These are phyloP conservation scores for Plasmodium gonderi DNA, from an alignment of 169 alveolate species.

Conservation along the genomic window DNA sequence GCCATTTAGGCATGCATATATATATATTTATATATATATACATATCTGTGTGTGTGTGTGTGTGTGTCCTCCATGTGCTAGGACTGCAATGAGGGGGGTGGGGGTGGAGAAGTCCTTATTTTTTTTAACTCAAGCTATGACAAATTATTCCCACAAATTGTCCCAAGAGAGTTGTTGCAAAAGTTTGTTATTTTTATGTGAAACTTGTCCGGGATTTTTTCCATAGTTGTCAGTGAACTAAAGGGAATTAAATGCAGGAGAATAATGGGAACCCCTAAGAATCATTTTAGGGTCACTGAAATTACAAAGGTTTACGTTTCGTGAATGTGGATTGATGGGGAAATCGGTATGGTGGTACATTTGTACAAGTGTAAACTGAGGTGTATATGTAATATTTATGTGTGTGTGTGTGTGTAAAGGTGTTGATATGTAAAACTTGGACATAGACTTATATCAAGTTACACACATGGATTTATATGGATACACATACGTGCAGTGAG, in stretches of 20 bases:
- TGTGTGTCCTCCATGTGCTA: too few relatives aligned
- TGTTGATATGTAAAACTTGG: neutral
- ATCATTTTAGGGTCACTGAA: neutral
- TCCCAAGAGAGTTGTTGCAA: too few relatives aligned
- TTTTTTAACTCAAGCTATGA: neutral
- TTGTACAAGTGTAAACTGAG: too few relatives aligned
- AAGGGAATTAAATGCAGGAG: too few relatives aligned
- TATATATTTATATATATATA: neutral
- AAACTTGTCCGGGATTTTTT: too few relatives aligned
- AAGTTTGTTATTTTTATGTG: too few relatives aligned
- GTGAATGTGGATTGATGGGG: neutral
- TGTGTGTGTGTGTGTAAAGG: neutral
- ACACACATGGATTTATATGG: neutral
- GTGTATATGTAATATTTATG: too few relatives aligned
- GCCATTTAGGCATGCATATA: too few relatives aligned
- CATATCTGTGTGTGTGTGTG: too few relatives aligned
- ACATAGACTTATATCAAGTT: neutral
- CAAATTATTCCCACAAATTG: too few relatives aligned
- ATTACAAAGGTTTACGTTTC: neutral
- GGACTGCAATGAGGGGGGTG: neutral
- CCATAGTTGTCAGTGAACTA: neutral
- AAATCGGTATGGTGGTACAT: neutral
- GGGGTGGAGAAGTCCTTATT: neutral
- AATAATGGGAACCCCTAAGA: neutral
- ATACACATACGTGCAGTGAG: neutral